phyloP scores from a whole-genome alignment of 148 eudicot genomes.

The Nepenthes mirabilis region DNA sequence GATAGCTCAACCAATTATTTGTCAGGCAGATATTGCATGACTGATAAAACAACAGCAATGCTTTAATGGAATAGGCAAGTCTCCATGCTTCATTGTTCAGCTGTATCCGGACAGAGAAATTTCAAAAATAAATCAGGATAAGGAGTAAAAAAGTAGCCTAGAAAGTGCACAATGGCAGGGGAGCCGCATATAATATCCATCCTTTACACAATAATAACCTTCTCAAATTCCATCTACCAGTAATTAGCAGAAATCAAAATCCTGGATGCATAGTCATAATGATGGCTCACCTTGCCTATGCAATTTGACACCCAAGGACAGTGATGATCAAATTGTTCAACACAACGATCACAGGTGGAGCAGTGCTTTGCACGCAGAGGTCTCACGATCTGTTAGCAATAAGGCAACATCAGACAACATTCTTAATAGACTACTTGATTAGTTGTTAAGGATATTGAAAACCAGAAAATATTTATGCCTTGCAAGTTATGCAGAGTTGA shows the following conservation, averaged over 20 bases:
- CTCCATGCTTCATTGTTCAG: too few relatives aligned
- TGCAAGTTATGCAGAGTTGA: slow-evolving; percentile 97
- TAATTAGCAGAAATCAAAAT: neutral
- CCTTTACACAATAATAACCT: neutral
- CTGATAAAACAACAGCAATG: too few relatives aligned
- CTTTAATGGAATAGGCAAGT: too few relatives aligned
- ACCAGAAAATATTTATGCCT: slow-evolving; percentile 27
- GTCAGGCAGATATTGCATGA: too few relatives aligned
- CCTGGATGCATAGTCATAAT: neutral
- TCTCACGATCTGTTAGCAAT: slow-evolving; percentile 62
- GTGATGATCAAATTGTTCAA: slow-evolving; percentile 98
- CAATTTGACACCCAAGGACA: slow-evolving; percentile 99
- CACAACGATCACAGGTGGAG: slow-evolving; percentile 97
- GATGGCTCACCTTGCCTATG: slow-evolving; percentile 66
- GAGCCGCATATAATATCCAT: too few relatives aligned
- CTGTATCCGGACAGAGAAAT: too few relatives aligned
- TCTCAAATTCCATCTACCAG: neutral
- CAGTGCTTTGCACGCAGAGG: slow-evolving; percentile 98
- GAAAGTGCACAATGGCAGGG: too few relatives aligned
- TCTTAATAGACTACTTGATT: neutral
- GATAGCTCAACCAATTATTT: too few relatives aligned
- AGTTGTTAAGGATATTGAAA: neutral
- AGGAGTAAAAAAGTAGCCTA: too few relatives aligned
- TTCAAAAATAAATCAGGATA: too few relatives aligned
- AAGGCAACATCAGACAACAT: neutral